These are phyloP conservation scores for Yarrowia bubula DNA, from an alignment of 805 yeast species.

Conservation along the genomic window DNA sequence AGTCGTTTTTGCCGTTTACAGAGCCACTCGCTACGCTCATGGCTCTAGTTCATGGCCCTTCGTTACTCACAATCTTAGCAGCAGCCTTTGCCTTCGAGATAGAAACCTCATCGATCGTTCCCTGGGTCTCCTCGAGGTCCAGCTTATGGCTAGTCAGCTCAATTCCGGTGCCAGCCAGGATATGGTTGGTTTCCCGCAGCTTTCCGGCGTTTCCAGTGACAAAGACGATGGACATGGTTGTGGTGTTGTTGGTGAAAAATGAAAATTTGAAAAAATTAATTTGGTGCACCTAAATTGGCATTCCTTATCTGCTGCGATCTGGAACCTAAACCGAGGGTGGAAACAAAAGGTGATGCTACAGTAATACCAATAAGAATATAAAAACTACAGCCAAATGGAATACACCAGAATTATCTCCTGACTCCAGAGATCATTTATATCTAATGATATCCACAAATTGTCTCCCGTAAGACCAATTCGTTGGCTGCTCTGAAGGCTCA, in stretches of 20 bases:
- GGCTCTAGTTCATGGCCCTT: too few relatives aligned
- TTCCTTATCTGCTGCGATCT: neutral
- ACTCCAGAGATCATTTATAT: too few relatives aligned
- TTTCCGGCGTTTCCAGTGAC: conserved; percentile 87
- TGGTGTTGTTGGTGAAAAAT: neutral
- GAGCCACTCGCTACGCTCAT: too few relatives aligned
- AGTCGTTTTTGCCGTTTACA: too few relatives aligned
- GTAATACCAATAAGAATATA: too few relatives aligned
- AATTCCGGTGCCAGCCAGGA: conserved; percentile 45
- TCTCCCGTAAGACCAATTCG: too few relatives aligned
- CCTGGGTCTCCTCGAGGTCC: conserved; percentile 91
- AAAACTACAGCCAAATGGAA: too few relatives aligned
- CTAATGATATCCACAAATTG: neutral
- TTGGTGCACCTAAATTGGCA: neutral
- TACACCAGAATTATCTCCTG: too few relatives aligned
- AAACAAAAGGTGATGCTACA: too few relatives aligned
- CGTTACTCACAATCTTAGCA: conserved; percentile 51
- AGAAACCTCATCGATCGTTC: conserved; percentile 78
- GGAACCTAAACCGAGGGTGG: too few relatives aligned
- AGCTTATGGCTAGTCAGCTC: conserved; percentile 59
- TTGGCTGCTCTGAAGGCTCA: too few relatives aligned
- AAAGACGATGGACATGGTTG: conserved; percentile 14
- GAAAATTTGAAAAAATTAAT: neutral
- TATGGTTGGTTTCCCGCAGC: conserved; percentile 76
- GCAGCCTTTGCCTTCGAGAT: conserved; percentile 76